Evolutionary conservation across 768 basidiomycete species (phyloP).

Genomic region (Dioszegia crocea): DNA sequence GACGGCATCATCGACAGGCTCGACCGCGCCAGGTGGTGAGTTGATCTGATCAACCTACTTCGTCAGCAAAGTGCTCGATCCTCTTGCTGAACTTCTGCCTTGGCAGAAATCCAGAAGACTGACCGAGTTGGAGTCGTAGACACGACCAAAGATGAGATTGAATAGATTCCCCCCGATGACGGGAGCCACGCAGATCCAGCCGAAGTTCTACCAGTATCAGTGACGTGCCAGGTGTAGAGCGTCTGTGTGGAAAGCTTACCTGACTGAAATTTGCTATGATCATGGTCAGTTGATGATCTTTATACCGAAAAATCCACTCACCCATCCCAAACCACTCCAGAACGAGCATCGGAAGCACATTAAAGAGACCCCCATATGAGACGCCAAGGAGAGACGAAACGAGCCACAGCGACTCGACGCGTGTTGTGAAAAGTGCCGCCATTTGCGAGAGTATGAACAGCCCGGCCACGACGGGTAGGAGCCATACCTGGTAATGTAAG

Average conservation of each 20-base stretch:
- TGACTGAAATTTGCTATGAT: conserved; percentile 28
- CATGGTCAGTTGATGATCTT: background rate
- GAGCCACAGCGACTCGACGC: conserved; percentile 65
- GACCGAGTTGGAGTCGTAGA: conserved; percentile 68
- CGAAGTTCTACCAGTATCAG: conserved; percentile 68
- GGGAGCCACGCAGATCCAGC: conserved; percentile 68
- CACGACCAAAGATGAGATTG: conserved; percentile 74
- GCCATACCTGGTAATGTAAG: conserved; percentile 35
- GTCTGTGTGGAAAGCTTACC: conserved; percentile 1
- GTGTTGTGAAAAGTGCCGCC: conserved; percentile 57
- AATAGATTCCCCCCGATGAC: conserved; percentile 72
- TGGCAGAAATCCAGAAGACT: conserved; percentile 13
- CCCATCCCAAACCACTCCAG: conserved; percentile 87
- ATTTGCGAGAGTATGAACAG: conserved; percentile 72
- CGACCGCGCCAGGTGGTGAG: too few relatives aligned
- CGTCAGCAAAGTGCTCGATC: background rate
- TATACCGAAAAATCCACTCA: conserved; percentile 51
- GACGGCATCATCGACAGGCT: too few relatives aligned
- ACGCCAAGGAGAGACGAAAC: conserved; percentile 59
- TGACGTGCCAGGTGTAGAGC: conserved; percentile 34
- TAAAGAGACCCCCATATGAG: conserved; percentile 71
- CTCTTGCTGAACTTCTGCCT: background rate
- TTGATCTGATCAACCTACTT: conserved; percentile 25
- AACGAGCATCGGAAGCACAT: conserved; percentile 67
- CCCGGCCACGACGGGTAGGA: conserved; percentile 58